phyloP scores from a whole-genome alignment of 208 protist genomes.

The Acanthamoeba rhysodes region DNA sequence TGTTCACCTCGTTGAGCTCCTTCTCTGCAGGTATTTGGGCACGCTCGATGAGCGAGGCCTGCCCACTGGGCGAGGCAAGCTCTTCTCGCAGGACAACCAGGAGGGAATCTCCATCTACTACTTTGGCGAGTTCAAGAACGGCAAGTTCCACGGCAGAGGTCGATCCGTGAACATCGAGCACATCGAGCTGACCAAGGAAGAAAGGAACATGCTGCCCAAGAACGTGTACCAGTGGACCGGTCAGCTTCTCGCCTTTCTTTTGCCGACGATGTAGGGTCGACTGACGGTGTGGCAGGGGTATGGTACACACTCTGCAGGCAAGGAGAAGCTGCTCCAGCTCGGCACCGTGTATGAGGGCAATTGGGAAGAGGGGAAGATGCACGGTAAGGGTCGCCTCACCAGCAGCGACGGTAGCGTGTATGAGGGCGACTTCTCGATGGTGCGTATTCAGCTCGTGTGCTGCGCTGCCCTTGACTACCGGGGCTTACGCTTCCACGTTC shows the following conservation, averaged over 20 bases:
- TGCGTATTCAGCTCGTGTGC: not conserved
- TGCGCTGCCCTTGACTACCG: not conserved
- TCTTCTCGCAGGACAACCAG: conserved; percentile 32
- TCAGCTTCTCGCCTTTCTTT: not conserved
- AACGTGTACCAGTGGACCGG: conserved; percentile 50
- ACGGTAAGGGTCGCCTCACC: conserved; percentile 4
- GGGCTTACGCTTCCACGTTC: not conserved
- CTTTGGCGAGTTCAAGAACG: conserved; percentile 52
- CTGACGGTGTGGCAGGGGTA: not conserved
- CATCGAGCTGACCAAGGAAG: not conserved
- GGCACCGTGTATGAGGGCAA: conserved; percentile 42
- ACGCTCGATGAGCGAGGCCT: conserved; percentile 16
- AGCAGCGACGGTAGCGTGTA: not conserved
- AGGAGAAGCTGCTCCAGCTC: conserved; percentile 49
- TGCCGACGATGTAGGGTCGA: not conserved
- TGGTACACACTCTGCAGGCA: not conserved
- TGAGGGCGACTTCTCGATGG: conserved; percentile 47
- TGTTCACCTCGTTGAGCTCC: not conserved
- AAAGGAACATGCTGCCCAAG: not conserved
- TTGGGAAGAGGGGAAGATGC: conserved; percentile 38
- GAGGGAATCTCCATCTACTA: conserved; percentile 25
- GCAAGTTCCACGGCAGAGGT: conserved; percentile 38
- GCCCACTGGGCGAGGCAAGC: conserved; percentile 17
- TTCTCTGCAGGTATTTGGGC: not conserved
- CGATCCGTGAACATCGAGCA: conserved; percentile 62